These are phyloP conservation scores for Clarkia xantiana DNA, from an alignment of 345 rosid species.

Conservation along the genomic window DNA sequence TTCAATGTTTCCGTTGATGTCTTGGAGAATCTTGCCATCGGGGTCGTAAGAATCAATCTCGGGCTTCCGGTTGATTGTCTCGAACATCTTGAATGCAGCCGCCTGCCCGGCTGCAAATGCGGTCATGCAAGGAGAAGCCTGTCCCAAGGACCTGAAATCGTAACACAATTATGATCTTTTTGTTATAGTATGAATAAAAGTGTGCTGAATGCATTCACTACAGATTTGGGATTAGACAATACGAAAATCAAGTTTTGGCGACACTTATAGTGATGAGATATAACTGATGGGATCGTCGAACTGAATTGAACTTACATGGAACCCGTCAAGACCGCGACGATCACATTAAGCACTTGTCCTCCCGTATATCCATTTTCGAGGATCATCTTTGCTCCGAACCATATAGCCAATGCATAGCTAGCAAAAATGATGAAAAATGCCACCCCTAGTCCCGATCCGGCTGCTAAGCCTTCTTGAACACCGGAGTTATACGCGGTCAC, in stretches of 20 bases:
- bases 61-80: conserved; percentile 57
- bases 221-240: too few relatives aligned
- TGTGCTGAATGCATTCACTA: too few relatives aligned
- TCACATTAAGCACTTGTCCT: conserved; percentile 25
- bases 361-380: conserved; percentile 26
- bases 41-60: conserved; percentile 46
- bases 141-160: conserved; percentile 84
- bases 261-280: too few relatives aligned
- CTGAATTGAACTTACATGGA: conserved; percentile 19
- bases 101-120: conserved; percentile 73
- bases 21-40: conserved; percentile 38
- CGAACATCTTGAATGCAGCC: conserved; percentile 72
- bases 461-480: conserved; percentile 16
- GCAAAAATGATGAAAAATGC: conserved; percentile 11
- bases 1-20: conserved; percentile 57
- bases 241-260: too few relatives aligned
- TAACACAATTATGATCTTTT: too few relatives aligned
- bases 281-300: too few relatives aligned
- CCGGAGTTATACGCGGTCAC: conserved; percentile 21
- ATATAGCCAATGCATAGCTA: conserved; percentile 23
- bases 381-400: conserved; percentile 36
- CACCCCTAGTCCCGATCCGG: conserved; percentile 25
- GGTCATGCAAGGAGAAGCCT: conserved; percentile 57
- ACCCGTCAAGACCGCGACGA: conserved; percentile 23
- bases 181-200: too few relatives aligned